phyloP scores from a whole-genome alignment of 1,284 basidiomycete genomes.

The Fomitopsis pinicola region DNA sequence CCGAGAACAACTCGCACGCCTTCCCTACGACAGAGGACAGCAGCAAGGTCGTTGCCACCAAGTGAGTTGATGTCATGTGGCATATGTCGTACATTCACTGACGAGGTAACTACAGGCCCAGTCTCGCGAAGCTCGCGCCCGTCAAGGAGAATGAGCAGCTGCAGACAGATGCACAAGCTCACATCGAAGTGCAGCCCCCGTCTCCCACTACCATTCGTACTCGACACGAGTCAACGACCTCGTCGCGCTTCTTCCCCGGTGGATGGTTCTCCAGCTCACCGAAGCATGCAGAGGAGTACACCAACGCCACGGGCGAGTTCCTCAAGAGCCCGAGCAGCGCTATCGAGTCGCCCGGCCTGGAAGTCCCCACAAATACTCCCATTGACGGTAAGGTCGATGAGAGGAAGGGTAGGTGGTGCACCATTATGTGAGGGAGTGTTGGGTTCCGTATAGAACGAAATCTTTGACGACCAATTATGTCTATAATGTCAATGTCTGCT shows the following conservation, averaged over 20 bases:
- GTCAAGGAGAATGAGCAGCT: slow-evolving; percentile 22
- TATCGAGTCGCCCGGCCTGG: slow-evolving; percentile 14
- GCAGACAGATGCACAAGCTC: slow-evolving; percentile 10
- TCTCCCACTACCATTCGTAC: slow-evolving; percentile 29
- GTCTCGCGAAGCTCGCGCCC: slow-evolving; percentile 23
- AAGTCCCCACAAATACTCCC: slow-evolving; percentile 22
- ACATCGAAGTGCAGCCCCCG: slow-evolving; percentile 12
- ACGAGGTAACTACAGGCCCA: slow-evolving; percentile 17
- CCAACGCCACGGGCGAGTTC: slow-evolving; percentile 49
- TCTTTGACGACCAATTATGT: slow-evolving; percentile 8
- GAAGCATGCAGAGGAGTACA: slow-evolving; percentile 32
- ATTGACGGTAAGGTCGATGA: slow-evolving; percentile 21
- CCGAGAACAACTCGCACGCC: slow-evolving; percentile 10
- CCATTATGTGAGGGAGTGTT: slow-evolving; percentile 23
- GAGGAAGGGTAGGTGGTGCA: slow-evolving; percentile 26
- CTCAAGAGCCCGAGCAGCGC: slow-evolving; percentile 15
- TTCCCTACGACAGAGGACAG: slow-evolving; percentile 26
- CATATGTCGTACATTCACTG: not conserved
- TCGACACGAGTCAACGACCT: slow-evolving; percentile 46
- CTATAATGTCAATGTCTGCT: not conserved
- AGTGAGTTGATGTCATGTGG: slow-evolving; percentile 20
- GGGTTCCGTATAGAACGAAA: slow-evolving; percentile 14
- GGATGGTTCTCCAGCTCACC: slow-evolving; percentile 45
- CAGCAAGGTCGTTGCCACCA: slow-evolving; percentile 17
- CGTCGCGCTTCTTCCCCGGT: slow-evolving; percentile 52